These are phyloP conservation scores for Sesbania bispinosa DNA, from an alignment of 306 rosid species.

Conservation along the genomic window DNA sequence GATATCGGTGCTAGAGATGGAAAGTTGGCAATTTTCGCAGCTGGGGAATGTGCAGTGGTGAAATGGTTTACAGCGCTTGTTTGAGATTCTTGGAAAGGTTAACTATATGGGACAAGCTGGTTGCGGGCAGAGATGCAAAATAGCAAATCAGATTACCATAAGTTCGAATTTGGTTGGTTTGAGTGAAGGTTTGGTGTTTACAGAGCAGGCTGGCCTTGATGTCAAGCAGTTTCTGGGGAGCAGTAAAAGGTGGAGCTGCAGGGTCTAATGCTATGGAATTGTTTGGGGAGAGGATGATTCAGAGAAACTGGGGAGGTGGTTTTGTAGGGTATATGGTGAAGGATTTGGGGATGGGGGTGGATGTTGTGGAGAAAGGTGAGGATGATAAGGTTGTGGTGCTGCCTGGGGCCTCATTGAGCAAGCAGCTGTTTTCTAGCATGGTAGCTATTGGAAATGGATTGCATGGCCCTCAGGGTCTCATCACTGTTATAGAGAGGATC, in stretches of 20 bases:
- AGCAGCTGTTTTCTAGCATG: slow-evolving; percentile 64
- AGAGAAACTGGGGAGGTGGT: slow-evolving; percentile 55
- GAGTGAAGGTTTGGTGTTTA: slow-evolving; percentile 70
- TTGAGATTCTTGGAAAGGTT: slow-evolving; percentile 45
- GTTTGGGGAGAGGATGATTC: slow-evolving; percentile 57
- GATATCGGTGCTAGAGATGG: slow-evolving; percentile 71
- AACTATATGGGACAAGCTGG: slow-evolving; percentile 58
- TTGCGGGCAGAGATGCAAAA: slow-evolving; percentile 68
- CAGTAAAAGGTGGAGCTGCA: slow-evolving; percentile 53
- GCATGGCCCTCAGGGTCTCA: slow-evolving; percentile 56
- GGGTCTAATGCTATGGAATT: slow-evolving; percentile 54
- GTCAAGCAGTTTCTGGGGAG: slow-evolving; percentile 44
- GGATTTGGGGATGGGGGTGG: slow-evolving; percentile 71
- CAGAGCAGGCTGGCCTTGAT: slow-evolving; percentile 52
- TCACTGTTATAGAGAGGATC: slow-evolving; percentile 52
- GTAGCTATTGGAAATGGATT: slow-evolving; percentile 61
- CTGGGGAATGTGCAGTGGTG: slow-evolving; percentile 46
- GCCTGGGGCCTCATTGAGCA: slow-evolving; percentile 65
- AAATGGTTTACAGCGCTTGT: slow-evolving; percentile 54
- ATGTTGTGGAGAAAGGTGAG: slow-evolving; percentile 45
- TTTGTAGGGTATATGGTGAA: slow-evolving; percentile 62
- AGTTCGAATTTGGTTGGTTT: slow-evolving; percentile 45
- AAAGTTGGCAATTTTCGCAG: slow-evolving; percentile 56
- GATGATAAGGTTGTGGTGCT: slow-evolving; percentile 44
- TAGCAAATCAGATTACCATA: slow-evolving; percentile 53